Evolutionary conservation across 2,329 filamentous ascomycete genomes (phyloP).

Genomic region (Fusarium sp.): DNA sequence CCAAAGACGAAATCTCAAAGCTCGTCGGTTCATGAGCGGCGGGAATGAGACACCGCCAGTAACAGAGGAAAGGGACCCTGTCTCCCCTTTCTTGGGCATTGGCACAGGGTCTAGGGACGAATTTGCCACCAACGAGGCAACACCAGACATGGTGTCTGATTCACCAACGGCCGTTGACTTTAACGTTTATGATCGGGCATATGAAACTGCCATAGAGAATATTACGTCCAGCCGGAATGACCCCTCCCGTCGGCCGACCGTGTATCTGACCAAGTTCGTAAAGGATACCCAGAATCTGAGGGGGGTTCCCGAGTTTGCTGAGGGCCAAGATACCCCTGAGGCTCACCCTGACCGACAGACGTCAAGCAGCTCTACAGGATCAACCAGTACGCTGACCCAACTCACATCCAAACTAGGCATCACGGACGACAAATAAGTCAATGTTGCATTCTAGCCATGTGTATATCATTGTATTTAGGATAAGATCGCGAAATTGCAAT

Average conservation of each 20-base stretch:
- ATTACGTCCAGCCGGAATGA: conserved; percentile 62
- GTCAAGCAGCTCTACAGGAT: conserved; percentile 23
- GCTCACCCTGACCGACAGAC: conserved; percentile 12
- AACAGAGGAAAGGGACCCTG: conserved; percentile 70
- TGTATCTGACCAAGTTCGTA: conserved; percentile 63
- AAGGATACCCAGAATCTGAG: conserved; percentile 56
- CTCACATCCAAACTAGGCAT: conserved; percentile 40
- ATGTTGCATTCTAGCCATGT: background rate
- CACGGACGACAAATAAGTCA: conserved; percentile 20
- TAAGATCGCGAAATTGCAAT: conserved; percentile 5
- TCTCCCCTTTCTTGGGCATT: conserved; percentile 78
- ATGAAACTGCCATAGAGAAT: conserved; percentile 78
- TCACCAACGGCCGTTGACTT: conserved; percentile 86
- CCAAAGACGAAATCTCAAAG: conserved; percentile 57
- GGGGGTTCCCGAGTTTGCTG: conserved; percentile 50
- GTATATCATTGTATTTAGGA: background rate
- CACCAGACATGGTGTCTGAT: conserved; percentile 74
- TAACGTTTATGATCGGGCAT: conserved; percentile 89
- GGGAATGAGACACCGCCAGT: conserved; percentile 63
- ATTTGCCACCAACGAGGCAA: conserved; percentile 53
- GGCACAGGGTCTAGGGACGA: conserved; percentile 70
- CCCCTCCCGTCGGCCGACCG: conserved; percentile 53
- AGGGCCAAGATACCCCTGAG: conserved; percentile 36
- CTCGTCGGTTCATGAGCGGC: conserved; percentile 36
- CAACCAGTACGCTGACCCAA: conserved; percentile 37